Evolutionary conservation across 768 basidiomycete species (phyloP), one percentile per base, ranked within the genome.

Genomic region (Amanita brunnescens): DNA sequence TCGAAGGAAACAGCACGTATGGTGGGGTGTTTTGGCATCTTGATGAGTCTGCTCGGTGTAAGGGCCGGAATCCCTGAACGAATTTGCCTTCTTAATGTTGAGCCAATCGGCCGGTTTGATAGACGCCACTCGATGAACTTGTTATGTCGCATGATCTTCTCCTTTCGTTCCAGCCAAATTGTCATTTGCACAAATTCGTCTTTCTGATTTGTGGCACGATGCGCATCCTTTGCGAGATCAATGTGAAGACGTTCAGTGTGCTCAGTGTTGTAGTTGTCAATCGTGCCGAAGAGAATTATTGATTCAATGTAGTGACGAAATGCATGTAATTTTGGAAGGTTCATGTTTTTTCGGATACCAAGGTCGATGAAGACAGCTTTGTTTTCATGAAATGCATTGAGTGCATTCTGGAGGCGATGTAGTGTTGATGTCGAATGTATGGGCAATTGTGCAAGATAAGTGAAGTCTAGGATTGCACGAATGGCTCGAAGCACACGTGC

Each of bases 281-380:
- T 56, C 16, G 55, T 55, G 26, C 59, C 57, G 52, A 30, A 54
- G 0, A 23, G 16, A 20, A 51, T 52, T 38, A 60, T 62, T 6
- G 47, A 20, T 2, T 18, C 14, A 2, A 43, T 21, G 49, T 59
- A 60, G 18, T 57, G 57, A 2, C 21, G 37, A 40, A 60, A 51
- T 3, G 49, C 23, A 52, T 59, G 63, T 5, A 55, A 34, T 47
- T 61, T 62, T 43, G 61, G 62, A 12, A 68, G 58, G 32, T 65
- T 58, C 49, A 68, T 64, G 26, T 66, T 39, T 7, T 59, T 16
- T 7, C 53, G 55, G 13, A 56, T 30, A 13, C 41, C 51, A 12
- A 46, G 35, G 2, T 54, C 48, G 10, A 59, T 18, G 45, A 67
- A 64, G 8, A 61, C 44, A 5, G 55, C 42, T 12, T n/a, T 49